Percentiles rank a stretch among this genome's conserved stretches.
phyloP scores from a whole-genome alignment of 2,329 filamentous ascomycete genomes.

The Diaporthe batatas region DNA sequence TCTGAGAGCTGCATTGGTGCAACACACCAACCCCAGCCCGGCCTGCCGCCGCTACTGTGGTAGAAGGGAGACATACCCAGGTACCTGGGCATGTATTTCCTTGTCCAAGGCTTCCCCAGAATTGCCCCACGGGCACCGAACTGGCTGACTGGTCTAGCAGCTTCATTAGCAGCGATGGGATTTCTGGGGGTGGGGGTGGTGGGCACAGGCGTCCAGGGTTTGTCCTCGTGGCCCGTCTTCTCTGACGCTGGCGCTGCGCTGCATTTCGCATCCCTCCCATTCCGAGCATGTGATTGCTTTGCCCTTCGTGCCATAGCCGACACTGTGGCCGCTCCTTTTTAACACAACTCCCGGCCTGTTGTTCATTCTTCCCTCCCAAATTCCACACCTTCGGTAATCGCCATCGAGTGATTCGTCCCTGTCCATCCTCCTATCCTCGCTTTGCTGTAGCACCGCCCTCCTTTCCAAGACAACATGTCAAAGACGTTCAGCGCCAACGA shows the following conservation, averaged over 20 bases:
- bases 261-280: not conserved
- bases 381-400: not conserved
- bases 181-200: constrained; percentile 9
- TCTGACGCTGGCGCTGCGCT: constrained; percentile 28
- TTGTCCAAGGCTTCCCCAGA: constrained; percentile 28
- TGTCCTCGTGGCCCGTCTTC: constrained; percentile 37
- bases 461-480: constrained; percentile 73
- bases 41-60: constrained; percentile 21
- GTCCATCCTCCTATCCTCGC: constrained; percentile 5
- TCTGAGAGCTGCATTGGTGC: constrained; percentile 29
- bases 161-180: not conserved
- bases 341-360: not conserved
- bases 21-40: constrained; percentile 15
- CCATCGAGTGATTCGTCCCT: not conserved
- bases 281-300: constrained; percentile 33
- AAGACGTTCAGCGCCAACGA: constrained; percentile 87
- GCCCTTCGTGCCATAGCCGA: constrained; percentile 10
- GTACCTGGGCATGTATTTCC: too few species aligned
- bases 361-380: not conserved
- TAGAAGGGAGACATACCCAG: constrained; percentile 29
- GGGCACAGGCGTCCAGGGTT: constrained; percentile 17
- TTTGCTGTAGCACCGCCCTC: constrained; percentile 33
- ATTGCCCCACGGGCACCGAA: constrained; percentile 10
- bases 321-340: constrained; percentile 22
- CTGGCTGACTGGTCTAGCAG: not conserved